Evolutionary conservation across 805 yeast species (phyloP), one percentile per base, ranked within the genome.

Genomic region (Starmerella sirachaensis): DNA sequence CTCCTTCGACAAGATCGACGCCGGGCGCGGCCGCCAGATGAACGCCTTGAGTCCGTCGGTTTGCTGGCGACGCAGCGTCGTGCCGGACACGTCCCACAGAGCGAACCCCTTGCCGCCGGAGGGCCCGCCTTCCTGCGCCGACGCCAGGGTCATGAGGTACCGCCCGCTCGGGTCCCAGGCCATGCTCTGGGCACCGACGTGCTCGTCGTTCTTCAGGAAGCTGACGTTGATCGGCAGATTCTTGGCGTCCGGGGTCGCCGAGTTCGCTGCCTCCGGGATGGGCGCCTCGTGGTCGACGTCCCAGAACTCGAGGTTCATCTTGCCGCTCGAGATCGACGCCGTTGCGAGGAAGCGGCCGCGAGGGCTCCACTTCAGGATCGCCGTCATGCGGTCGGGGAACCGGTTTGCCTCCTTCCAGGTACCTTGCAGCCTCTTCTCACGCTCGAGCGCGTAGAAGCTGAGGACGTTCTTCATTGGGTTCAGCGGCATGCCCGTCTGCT

Each of bases 101-200:
- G 74, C 82, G 72, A 76, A 91, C 47, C 98, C 98, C 54, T 86
- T 84, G 56, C 83, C 94, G 46, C 81, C 69, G 17, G 40, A 47
- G 11, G 43, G 17, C 18, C 31, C 12, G 21, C 46, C 50, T n/a
- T 37, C 40, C 30, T 37, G 38, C 12, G 43, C 34, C 13, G 39
- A 42, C 11, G 47, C 42, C 53, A 37, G 22, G 7, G 76, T 71
- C 33, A 88, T 78, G 37, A 88, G 66, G 59, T 69, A 85, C 62
- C 97, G 73, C 51, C 98, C 98, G 35, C 94, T 78, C 41, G 94
- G 88, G 61, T 91, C 98, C 98, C 98, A 91, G 37, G 76, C 67
- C 44, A 85, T 56, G 57, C 79, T 81, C 35, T 94, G 79, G 63
- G 85, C 70, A 45, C 94, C 93, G 38, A 72, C 68, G 55, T 69